These are phyloP conservation scores for Physocladia obscura DNA, from an alignment of 192 early-diverging fungal species.

Conservation along the genomic window DNA sequence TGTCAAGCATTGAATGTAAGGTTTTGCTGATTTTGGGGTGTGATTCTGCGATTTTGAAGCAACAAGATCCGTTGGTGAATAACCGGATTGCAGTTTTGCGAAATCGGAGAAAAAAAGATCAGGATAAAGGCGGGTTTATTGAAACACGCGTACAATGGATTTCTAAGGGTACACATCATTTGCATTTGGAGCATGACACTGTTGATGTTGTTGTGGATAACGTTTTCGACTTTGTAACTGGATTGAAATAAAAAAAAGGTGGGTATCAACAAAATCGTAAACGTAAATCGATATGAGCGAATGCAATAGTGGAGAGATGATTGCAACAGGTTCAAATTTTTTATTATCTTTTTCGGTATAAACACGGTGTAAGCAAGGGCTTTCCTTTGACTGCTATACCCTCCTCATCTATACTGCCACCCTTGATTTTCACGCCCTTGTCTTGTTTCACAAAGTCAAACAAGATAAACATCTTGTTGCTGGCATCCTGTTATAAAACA, in stretches of 20 bases:
- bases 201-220: not conserved
- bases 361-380: slow-evolving; percentile 37
- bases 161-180: slow-evolving; percentile 30
- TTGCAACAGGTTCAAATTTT: too few relatives aligned
- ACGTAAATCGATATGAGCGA: too few relatives aligned
- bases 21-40: slow-evolving; percentile 30
- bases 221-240: not conserved
- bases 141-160: slow-evolving; percentile 20
- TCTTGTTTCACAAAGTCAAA: slow-evolving; percentile 73
- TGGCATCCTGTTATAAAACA: slow-evolving; percentile 56
- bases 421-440: not conserved
- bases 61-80: not conserved
- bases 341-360: slow-evolving; percentile 46
- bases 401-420: not conserved
- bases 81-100: slow-evolving; percentile 26
- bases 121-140: not conserved
- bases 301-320: too few relatives aligned
- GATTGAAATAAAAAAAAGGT: too few relatives aligned
- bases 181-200: slow-evolving; percentile 41
- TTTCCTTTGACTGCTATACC: not conserved
- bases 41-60: slow-evolving; percentile 15
- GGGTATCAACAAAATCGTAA: too few relatives aligned
- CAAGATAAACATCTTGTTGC: slow-evolving; percentile 95
- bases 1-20: slow-evolving; percentile 14
- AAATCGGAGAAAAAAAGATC: not conserved